Evolutionary conservation across 2,329 filamentous ascomycete species (phyloP).

Genomic region (Stagonosporopsis rhizophila): DNA sequence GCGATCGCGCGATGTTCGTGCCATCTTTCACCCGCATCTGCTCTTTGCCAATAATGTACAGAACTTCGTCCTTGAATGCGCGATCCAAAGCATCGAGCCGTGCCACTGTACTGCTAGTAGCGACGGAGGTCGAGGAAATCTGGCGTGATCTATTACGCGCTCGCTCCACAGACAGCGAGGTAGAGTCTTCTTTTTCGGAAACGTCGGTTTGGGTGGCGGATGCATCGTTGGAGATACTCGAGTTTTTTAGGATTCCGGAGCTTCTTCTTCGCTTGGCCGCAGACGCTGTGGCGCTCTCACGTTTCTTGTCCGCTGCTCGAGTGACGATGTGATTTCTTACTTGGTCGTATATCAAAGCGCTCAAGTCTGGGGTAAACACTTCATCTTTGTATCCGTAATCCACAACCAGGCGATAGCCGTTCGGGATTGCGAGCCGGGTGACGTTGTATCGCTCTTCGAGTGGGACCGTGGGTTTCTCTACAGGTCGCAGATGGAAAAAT

Average conservation of each 20-base stretch:
- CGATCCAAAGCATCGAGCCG: slow-evolving; percentile 49
- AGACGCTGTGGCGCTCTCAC: slow-evolving; percentile 4
- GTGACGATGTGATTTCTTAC: slow-evolving; percentile 54
- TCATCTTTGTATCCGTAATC: slow-evolving; percentile 78
- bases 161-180: not conserved
- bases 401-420: slow-evolving; percentile 72
- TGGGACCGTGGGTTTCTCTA: slow-evolving; percentile 60
- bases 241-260: slow-evolving; percentile 7
- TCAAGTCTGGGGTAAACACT: slow-evolving; percentile 70
- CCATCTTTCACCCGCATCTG: slow-evolving; percentile 50
- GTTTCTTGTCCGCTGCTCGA: slow-evolving; percentile 36
- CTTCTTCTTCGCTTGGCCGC: slow-evolving; percentile 4
- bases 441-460: slow-evolving; percentile 59
- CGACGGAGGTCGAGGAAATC: slow-evolving; percentile 18
- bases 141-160: slow-evolving; percentile 8
- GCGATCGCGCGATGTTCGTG: slow-evolving; percentile 53
- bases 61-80: slow-evolving; percentile 56
- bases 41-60: slow-evolving; percentile 65
- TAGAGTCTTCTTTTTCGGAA: slow-evolving; percentile 15
- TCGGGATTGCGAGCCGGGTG: slow-evolving; percentile 58
- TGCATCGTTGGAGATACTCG: not conserved
- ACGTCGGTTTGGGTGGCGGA: slow-evolving; percentile 7
- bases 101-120: slow-evolving; percentile 27
- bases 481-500: slow-evolving; percentile 75
- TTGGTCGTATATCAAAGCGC: slow-evolving; percentile 62